Percentiles rank a stretch among this genome's conserved stretches.
These are phyloP conservation scores for Fagopyrum tataricum DNA, from an alignment of 148 eudicot genomes.

Conservation along the genomic window DNA sequence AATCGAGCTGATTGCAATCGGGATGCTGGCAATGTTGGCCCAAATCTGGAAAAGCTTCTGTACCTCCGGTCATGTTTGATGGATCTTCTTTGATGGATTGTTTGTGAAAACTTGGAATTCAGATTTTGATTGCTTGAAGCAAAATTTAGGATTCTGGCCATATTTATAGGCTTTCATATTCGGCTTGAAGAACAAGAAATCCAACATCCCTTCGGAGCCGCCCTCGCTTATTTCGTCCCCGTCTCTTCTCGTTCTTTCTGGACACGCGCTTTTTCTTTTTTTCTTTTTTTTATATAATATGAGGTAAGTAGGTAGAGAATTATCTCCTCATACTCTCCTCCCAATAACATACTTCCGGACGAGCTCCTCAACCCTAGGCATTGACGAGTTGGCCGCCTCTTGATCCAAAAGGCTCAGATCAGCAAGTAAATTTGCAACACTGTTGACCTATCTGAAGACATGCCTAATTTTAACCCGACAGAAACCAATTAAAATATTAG, in stretches of 20 bases:
- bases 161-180: neutral
- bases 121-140: conserved; percentile 1
- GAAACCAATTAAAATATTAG: no score
- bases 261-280: neutral
- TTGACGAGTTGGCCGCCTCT: no score
- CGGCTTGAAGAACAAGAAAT: neutral
- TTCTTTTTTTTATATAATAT: no score
- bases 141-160: neutral
- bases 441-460: no score
- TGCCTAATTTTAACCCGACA: no score
- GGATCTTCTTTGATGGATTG: neutral
- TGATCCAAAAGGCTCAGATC: no score
- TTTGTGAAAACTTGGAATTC: neutral
- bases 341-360: no score
- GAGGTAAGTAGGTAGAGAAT: no score
- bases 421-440: no score
- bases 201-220: neutral
- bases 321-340: no score
- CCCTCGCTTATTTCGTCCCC: neutral
- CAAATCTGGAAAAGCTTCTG: conserved; percentile 74
- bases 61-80: conserved; percentile 53
- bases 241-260: conserved; percentile 2
- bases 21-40: conserved; percentile 67
- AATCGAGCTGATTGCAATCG: conserved; percentile 76
- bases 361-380: no score